Percentiles rank a stretch among this genome's conserved stretches.
Conservation (phyloP, 2,329 filamentous ascomycete genomes). For the Dryadomyces quercivorus region DNA sequence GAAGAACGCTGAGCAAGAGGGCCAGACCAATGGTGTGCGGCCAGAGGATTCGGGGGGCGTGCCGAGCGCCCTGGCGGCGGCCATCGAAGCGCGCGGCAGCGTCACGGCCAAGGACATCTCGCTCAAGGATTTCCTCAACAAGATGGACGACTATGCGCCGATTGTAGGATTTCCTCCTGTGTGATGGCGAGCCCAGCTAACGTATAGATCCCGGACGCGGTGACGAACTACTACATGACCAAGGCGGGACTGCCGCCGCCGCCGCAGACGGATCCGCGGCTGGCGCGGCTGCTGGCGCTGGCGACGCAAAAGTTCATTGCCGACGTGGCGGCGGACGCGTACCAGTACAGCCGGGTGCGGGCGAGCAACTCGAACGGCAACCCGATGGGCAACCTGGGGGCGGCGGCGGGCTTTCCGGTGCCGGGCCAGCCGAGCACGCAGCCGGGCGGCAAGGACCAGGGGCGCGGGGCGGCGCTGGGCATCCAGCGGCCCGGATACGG, state of each 20-base stretch:
- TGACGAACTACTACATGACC: conserved; percentile 96
- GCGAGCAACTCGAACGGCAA: conserved; percentile 73
- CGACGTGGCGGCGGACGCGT: conserved; percentile 92
- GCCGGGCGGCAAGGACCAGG: conserved; percentile 43
- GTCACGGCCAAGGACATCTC: conserved; percentile 77
- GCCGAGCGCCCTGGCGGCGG: not conserved
- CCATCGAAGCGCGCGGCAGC: conserved; percentile 4
- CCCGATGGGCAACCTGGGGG: conserved; percentile 76
- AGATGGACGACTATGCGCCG: conserved; percentile 97
- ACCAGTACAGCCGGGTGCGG: conserved; percentile 93
- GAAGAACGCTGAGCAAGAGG: conserved; percentile 1
- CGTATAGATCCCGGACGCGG: conserved; percentile 84
- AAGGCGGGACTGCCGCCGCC: conserved; percentile 88
- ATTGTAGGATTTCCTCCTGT: too few relatives aligned
- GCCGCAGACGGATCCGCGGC: conserved; percentile 76
- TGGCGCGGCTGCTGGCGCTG: conserved; percentile 85
- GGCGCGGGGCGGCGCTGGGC: conserved; percentile 49
- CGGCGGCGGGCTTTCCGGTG: conserved; percentile 55
- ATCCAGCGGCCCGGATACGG: conserved; percentile 71
- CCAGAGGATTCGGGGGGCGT: not conserved
- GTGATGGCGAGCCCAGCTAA: not conserved
- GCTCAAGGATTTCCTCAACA: conserved; percentile 79
- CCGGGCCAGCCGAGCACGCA: conserved; percentile 40
- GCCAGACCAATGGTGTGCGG: conserved; percentile 6
- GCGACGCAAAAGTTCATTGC: conserved; percentile 99